Evolutionary conservation across 306 rosid species (phyloP).

Genomic region (Nissolia schottii): DNA sequence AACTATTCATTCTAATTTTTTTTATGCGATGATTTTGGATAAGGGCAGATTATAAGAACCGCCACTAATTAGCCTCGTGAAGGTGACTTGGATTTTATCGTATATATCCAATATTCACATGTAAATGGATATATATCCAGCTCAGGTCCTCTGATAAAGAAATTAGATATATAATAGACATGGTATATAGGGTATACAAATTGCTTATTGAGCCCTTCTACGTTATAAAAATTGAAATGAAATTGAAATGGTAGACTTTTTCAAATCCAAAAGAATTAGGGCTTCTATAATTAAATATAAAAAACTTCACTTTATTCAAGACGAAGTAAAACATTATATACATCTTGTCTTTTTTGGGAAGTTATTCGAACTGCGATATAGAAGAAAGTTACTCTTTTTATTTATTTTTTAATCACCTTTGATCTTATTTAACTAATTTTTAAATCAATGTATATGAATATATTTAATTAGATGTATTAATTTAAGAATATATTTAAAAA

Average conservation of each 20-base stretch:
- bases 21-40: not conserved
- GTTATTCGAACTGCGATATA: no score
- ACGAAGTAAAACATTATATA: not conserved
- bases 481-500: no score
- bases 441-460: no score
- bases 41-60: not conserved
- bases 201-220: not conserved
- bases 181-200: not conserved
- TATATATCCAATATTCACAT: not conserved
- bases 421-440: no score
- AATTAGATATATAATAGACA: not conserved
- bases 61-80: not conserved
- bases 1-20: no score
- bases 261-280: not conserved
- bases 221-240: not conserved
- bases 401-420: no score
- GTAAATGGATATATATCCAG: not conserved
- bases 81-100: slow-evolving; percentile 17
- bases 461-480: no score
- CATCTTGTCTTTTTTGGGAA: no score
- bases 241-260: not conserved
- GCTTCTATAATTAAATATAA: not conserved
- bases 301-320: not conserved
- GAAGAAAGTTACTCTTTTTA: no score
- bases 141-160: not conserved